Conservation (phyloP, 441 rosid genomes). For the Mallotus japonicus region DNA sequence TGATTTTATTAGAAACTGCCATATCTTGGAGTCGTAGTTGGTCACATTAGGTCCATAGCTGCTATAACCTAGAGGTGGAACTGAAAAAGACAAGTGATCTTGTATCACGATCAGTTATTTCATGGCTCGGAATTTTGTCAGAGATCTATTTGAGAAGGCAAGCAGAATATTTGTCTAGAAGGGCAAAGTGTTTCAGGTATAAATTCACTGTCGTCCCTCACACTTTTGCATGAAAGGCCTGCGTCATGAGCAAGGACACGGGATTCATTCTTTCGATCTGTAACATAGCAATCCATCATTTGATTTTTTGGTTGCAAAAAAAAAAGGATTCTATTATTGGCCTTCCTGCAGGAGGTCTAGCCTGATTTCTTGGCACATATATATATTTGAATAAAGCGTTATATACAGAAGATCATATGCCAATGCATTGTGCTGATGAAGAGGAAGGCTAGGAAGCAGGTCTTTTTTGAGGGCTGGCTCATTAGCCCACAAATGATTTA, state of each 20-base stretch:
- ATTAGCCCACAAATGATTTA: constrained; percentile 27
- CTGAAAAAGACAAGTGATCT: constrained; percentile 25
- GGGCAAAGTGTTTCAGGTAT: constrained; percentile 26
- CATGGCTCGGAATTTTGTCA: constrained; percentile 20
- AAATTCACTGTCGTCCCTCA: constrained; percentile 31
- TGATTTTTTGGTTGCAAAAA: constrained; percentile 39
- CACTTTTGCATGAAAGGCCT: constrained; percentile 26
- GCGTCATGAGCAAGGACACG: constrained; percentile 36
- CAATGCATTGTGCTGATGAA: constrained; percentile 26
- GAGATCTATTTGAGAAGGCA: constrained; percentile 31
- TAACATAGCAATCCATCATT: constrained; percentile 55
- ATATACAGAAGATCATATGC: constrained; percentile 26
- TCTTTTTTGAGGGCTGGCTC: constrained; percentile 37
- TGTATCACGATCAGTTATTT: constrained; percentile 23
- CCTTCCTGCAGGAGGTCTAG: constrained; percentile 37
- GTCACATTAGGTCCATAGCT: constrained; percentile 34
- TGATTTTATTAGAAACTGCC: constrained; percentile 89
- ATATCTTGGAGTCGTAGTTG: constrained; percentile 70
- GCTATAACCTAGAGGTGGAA: constrained; percentile 35
- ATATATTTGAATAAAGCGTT: constrained; percentile 29
- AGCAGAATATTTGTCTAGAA: constrained; percentile 29
- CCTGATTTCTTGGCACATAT: constrained; percentile 33
- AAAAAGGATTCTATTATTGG: constrained; percentile 34
- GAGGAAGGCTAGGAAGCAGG: constrained; percentile 33
- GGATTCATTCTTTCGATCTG: constrained; percentile 67